Evolutionary conservation across 2,329 filamentous ascomycete species (phyloP), one percentile per base, ranked within the genome.

Genomic region (Phoma sp.): DNA sequence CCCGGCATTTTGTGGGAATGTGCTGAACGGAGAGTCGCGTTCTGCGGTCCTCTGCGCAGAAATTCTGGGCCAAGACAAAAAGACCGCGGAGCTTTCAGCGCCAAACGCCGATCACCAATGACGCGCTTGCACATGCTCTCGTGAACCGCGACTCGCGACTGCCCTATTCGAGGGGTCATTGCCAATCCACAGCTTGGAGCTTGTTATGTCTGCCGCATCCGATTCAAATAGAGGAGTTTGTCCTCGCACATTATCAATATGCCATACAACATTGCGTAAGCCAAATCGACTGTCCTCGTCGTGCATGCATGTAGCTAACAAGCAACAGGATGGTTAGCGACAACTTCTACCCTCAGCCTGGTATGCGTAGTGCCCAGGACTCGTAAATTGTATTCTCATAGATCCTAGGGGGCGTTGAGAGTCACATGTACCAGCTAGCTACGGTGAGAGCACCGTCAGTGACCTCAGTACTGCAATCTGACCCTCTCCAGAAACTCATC

Each of bases 341-440:
- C 82, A 97, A 96, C 84, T 99, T 99, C 87, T 99, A 96, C 74
- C 95, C 95, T 13, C 94, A 98, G 72, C 94, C 95, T 47, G 93
- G 82, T 82, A 73, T 48, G 76, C 43, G 27, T 17, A 4, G 33
- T 24, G 22, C 13, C 13, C 24, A 41, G 36, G 50, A 37, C n/a
- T 32, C 22, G 25, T 32, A 22, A 32, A 40, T 35, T 47, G 12
- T n/a, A 53, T 43, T 62, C 69, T 73, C 46, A 69, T 65, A 21
- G 38, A 41, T 22, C 35, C 3, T 33, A 84, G 84, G 95, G 72
- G 95, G 95, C 68, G 87, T 99, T 63, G 95, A 99, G 80, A 96
- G 92, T 76, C 95, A 99, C 78, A 98, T 99, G 68, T 99, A 99
- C 80, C 95, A 99, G 77, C 83, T 99, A 36, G 95, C 94, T 29